These are phyloP conservation scores for Elongisporangium undulatum DNA, from an alignment of 352 stramenopile species.

Conservation along the genomic window DNA sequence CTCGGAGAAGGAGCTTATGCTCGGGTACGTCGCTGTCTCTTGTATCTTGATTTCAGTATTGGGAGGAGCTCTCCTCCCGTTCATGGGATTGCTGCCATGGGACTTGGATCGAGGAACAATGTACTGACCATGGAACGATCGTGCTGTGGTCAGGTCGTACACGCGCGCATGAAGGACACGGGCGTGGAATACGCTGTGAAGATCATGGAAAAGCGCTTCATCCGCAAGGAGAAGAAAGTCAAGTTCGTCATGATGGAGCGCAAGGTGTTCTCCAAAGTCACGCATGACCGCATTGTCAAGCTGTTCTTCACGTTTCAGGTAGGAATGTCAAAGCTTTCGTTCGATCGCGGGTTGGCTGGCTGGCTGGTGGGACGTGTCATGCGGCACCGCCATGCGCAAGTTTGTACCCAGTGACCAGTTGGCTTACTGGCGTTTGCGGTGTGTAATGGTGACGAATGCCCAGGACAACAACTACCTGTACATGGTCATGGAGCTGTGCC, in stretches of 20 bases:
- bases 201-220: conserved; percentile 91
- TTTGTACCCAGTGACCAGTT: neutral
- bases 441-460: neutral
- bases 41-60: conserved; percentile 2
- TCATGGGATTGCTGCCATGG: no score
- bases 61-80: neutral
- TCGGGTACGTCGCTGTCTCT: conserved; percentile 30
- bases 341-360: neutral
- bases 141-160: conserved; percentile 44
- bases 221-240: conserved; percentile 90
- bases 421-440: conserved; percentile 4
- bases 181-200: conserved; percentile 87
- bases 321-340: conserved; percentile 5
- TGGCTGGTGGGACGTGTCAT: neutral
- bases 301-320: conserved; percentile 91
- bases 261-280: conserved; percentile 88
- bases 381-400: neutral
- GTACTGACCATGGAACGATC: neutral
- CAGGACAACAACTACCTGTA: conserved; percentile 85
- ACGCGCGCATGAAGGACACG: conserved; percentile 88
- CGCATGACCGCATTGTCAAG: conserved; percentile 86
- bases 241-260: conserved; percentile 91
- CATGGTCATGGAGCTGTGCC: conserved; percentile 90
- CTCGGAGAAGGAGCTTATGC: conserved; percentile 87
- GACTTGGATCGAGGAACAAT: neutral